Base-by-base conservation (phyloP, 129 eudicot species). In the carrot (Daucus carota) region DNA sequence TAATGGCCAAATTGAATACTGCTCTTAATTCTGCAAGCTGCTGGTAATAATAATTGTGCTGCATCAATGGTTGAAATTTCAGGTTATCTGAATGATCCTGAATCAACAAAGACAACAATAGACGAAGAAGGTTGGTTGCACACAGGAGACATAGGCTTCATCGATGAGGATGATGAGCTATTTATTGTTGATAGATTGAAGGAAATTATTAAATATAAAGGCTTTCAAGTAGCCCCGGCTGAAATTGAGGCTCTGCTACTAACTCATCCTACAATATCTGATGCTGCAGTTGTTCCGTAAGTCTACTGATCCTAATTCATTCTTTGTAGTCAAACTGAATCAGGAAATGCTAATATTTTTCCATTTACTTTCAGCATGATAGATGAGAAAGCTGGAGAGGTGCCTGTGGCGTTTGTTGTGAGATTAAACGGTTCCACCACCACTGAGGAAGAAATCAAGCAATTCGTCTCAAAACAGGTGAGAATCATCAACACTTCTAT, bases 191-290 rank as follows among this genome's bases (percentile, higher is more conserved):
- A 95, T 72, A 83, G 99, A 24, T 77, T 95, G 14, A 95, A 95
- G 81, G 99, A 95, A 47, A 46, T 95, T 66, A 95, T 95, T 74
- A 95, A 95, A 78, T 95, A 95, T 84, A 95, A 95, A 87, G 99
- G 99, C 11, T 95, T 87, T 77, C 99, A 95, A 78, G 99, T 95
- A 13, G 99, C 99, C 4, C 99, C 99, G 0, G 99, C 99, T 7
- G 99, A 95, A 81, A 88, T 94, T 63, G 97, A 94, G 79, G 96
- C 97, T 17, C 77, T 94, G 72, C 82, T 94, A 17, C 78, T 94
- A 43, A 86, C 79, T 73, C 93, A 94, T 75, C 88, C 96, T 5
- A 62, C 70, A 38, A 87, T 94, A 38, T 84, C 86, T 0, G 99
- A 91, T 80, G 97, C 97, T 31, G 99, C 97, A 0, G 99, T 94